Evolutionary conservation across 176 grass and related monocot species (phyloP).

Genomic region (Oryza glumipatula): DNA sequence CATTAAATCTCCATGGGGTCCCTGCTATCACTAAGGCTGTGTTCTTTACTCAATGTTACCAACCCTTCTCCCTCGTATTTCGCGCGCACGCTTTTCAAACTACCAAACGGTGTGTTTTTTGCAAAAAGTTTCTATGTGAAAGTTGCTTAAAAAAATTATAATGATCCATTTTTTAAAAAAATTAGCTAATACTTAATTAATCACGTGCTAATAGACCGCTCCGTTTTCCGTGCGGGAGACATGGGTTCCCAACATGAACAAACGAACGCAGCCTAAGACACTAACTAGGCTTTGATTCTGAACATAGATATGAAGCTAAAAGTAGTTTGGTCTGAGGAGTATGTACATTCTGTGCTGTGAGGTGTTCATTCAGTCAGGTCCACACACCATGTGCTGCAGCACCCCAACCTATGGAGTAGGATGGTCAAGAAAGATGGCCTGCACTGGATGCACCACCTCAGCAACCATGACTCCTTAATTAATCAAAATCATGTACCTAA

Average conservation of each 20-base stretch:
- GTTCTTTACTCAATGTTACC: no score
- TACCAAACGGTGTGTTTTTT: no score
- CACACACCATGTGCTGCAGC: slow-evolving; percentile 46
- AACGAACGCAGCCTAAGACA: no score
- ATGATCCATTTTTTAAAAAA: no score
- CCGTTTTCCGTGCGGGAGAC: no score
- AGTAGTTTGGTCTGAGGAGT: slow-evolving; percentile 44
- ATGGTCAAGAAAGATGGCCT: slow-evolving; percentile 16
- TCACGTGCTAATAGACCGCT: no score
- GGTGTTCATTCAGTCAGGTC: slow-evolving; percentile 10
- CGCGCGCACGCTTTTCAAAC: no score
- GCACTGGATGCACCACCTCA: not conserved
- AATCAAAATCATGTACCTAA: not conserved
- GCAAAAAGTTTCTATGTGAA: no score
- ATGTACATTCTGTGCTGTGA: not conserved
- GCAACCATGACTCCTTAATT: not conserved
- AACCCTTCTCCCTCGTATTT: no score
- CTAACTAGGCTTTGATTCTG: not conserved
- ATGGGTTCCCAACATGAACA: no score
- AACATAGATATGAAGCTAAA: not conserved
- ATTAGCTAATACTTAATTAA: no score
- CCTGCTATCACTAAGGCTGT: not conserved
- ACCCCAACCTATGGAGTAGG: slow-evolving; percentile 35
- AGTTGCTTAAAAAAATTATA: no score
- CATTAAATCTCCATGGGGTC: slow-evolving; percentile 24